Base-by-base conservation (phyloP, 2,329 filamentous ascomycete species). In the Sarocladium kiliense region DNA sequence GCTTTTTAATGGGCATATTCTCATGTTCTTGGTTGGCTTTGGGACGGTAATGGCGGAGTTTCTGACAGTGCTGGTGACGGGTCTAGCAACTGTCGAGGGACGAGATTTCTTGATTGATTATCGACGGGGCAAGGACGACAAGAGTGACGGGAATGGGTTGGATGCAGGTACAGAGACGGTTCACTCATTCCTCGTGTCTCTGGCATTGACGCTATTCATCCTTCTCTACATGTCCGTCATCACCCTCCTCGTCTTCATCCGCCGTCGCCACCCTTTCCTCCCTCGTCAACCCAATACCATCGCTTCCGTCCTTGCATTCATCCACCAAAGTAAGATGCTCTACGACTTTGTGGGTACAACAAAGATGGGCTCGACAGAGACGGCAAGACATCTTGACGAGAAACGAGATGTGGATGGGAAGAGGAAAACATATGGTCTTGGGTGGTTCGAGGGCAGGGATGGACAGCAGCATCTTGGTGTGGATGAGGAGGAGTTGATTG, bases 241-340 rank as follows among this genome's bases (percentile, higher is more conserved):
- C 21, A 81, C 86, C 1, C 67, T 70, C 1, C 63, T 85, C 1
- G 85, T 88, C 18, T 87, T 87, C 63, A 56, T 75, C 18, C 78
- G 81, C 1, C 81, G 88, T 14, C 77, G 84, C 0, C 81, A 84
- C 55, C 81, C 88, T 2, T 91, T 92, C 68, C 73, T 92, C 55
- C 89, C 89, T 1, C 81, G 89, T 3, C 87, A 91, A 72, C 88
- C 88, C 3, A 89, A 86, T 62, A 91, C 88, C 19, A 91, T 93
- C 61, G 85, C 88, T 1, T 85, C 82, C 42, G 82, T 91, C 54
- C 75, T 93, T 54, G 87, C 87, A 0, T 92, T 87, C 64, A 88
- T 92, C 57, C 86, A 92, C 68, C 87, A 91, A 71, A 87, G 81
- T 67, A 88, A 88, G 70, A 91, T 92, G 88, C 72, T 92, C 45